Evolutionary conservation across 176 grass and related monocot genomes (phyloP).

Genomic region (Pontederia crassipes): DNA sequence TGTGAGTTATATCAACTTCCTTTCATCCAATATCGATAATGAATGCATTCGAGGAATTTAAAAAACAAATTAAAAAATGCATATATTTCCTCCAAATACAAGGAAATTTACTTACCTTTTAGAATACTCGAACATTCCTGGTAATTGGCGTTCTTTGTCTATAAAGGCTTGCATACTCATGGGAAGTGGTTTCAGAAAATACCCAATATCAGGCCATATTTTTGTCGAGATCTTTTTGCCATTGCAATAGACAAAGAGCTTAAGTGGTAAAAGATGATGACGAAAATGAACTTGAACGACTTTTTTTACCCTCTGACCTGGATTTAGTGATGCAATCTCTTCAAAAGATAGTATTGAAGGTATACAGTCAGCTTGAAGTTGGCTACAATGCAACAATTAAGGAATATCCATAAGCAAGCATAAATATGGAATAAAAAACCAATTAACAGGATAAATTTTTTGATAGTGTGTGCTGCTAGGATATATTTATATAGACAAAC

Average conservation of each 20-base stretch:
- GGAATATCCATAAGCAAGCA: conserved; percentile 4
- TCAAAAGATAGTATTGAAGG: conserved; percentile 39
- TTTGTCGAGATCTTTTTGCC: conserved; percentile 57
- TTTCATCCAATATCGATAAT: too few relatives aligned
- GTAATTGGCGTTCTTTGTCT: conserved; percentile 57
- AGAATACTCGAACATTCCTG: conserved; percentile 82
- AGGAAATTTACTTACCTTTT: conserved; percentile 44
- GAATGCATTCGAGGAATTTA: too few relatives aligned
- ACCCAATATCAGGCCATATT: conserved; percentile 77
- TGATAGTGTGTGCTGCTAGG: neutral
- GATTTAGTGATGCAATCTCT: conserved; percentile 57
- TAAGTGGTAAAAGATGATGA: conserved; percentile 87
- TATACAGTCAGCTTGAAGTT: conserved; percentile 26
- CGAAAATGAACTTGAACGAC: conserved; percentile 66
- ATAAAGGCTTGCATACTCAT: conserved; percentile 65
- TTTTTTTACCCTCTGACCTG: conserved; percentile 49
- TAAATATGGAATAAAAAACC: neutral
- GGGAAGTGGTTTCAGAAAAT: conserved; percentile 57
- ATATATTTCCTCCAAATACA: too few relatives aligned
- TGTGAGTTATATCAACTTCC: too few relatives aligned
- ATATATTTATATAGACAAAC: neutral
- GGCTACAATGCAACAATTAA: conserved; percentile 15
- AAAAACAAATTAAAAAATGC: too few relatives aligned
- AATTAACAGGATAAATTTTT: neutral
- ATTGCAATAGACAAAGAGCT: conserved; percentile 68